Conservation (phyloP, 257 asterid genomes). For the Jacaranda copaia region DNA sequence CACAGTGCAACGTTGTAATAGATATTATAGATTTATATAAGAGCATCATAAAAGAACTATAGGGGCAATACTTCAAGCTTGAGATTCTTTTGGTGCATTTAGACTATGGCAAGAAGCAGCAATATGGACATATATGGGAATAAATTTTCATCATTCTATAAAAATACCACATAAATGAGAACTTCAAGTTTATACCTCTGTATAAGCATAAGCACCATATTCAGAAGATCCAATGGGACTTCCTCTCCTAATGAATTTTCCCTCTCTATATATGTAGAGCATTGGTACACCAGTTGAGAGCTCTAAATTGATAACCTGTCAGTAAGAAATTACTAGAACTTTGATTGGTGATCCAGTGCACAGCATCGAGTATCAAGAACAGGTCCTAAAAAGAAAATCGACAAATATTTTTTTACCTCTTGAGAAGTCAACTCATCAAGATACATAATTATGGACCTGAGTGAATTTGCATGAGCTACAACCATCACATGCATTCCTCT, state of each 20-base stretch:
- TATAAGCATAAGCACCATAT: constrained; percentile 87
- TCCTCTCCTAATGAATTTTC: constrained; percentile 78
- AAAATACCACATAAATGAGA: background rate
- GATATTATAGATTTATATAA: background rate
- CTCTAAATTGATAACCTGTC: constrained; percentile 88
- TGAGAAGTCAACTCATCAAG: constrained; percentile 81
- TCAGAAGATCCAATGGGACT: constrained; percentile 79
- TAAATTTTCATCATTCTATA: no score
- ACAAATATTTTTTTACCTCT: constrained; percentile 57
- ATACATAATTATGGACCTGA: constrained; percentile 94
- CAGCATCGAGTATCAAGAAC: background rate
- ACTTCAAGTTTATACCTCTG: constrained; percentile 60
- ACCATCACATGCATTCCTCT: constrained; percentile 82
- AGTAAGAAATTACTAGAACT: constrained; percentile 20
- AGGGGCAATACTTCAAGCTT: background rate
- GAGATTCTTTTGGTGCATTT: no score
- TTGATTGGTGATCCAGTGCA: constrained; percentile 2
- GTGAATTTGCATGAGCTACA: constrained; percentile 93
- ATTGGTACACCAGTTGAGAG: constrained; percentile 94
- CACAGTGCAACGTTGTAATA: background rate
- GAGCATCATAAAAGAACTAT: background rate
- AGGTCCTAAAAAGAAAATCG: background rate
- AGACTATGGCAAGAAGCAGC: no score
- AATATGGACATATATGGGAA: no score
- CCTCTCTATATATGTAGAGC: constrained; percentile 78